phyloP scores from a whole-genome alignment of 768 basidiomycete species.

The Boletus sensibilis region DNA sequence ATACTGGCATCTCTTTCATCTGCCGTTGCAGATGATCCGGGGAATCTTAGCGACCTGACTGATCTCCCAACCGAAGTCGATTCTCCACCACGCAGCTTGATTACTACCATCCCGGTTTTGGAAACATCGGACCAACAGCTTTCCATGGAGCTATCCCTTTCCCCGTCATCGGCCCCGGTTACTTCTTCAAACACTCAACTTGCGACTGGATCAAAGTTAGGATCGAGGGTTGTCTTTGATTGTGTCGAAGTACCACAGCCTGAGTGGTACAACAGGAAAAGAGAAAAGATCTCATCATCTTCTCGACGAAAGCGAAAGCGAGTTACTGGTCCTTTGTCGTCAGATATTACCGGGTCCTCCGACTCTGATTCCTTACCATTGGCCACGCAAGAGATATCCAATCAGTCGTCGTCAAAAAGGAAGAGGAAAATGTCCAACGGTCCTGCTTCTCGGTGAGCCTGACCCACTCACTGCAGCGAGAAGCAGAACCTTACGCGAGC shows the following conservation, averaged over 20 bases:
- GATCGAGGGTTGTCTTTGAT: conserved; percentile 23
- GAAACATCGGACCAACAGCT: background rate
- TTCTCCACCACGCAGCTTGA: conserved; percentile 12
- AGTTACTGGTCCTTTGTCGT: background rate
- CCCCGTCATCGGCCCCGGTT: background rate
- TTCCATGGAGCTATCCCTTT: background rate
- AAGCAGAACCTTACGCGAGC: conserved; percentile 28
- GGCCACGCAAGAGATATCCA: background rate
- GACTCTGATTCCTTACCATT: background rate
- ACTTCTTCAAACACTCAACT: background rate
- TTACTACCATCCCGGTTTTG: background rate
- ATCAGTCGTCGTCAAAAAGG: conserved; percentile 7
- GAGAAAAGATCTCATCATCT: background rate
- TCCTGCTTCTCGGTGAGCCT: conserved; percentile 33
- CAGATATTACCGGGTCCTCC: background rate
- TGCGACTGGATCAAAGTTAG: background rate
- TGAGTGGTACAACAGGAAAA: conserved; percentile 7
- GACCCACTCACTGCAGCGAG: conserved; percentile 28
- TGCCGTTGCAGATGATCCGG: conserved; percentile 9
- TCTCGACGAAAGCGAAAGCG: conserved; percentile 18
- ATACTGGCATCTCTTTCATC: background rate
- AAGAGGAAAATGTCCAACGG: conserved; percentile 22
- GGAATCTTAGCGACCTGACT: conserved; percentile 29
- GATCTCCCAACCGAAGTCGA: conserved; percentile 28
- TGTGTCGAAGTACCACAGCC: conserved; percentile 21